Evolutionary conservation across 202 grass and related monocot species (phyloP).

Genomic region (Digitaria exilis): DNA sequence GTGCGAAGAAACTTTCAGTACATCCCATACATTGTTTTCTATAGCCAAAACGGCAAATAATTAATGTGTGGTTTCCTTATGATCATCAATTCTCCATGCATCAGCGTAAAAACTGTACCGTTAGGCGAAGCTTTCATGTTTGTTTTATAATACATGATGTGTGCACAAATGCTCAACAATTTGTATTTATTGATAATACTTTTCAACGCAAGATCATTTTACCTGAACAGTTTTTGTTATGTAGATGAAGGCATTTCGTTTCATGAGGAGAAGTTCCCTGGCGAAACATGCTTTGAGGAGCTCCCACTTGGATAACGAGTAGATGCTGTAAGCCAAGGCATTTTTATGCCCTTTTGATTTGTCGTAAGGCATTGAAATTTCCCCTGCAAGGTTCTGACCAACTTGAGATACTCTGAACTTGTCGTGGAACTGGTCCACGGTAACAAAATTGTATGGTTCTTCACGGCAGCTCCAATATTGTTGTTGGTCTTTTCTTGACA

Average conservation of each 20-base stretch:
- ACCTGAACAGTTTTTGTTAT: conserved; percentile 72
- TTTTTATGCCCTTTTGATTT: conserved; percentile 49
- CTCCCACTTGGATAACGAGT: conserved; percentile 77
- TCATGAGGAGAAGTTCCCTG: conserved; percentile 83
- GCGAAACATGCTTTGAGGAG: conserved; percentile 78
- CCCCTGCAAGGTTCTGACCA: conserved; percentile 48
- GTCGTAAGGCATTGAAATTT: conserved; percentile 59
- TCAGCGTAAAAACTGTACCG: neutral
- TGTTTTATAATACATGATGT: neutral
- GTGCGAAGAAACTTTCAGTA: too few species aligned
- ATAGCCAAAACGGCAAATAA: neutral
- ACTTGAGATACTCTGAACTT: conserved; percentile 59
- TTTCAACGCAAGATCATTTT: neutral
- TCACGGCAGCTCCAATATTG: conserved; percentile 62
- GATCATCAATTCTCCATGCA: neutral
- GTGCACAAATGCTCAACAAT: neutral
- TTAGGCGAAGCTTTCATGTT: neutral
- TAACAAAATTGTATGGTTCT: conserved; percentile 62
- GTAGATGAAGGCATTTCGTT: conserved; percentile 72
- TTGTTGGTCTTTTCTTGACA: conserved; percentile 87
- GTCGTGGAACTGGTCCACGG: conserved; percentile 52
- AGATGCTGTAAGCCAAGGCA: conserved; percentile 67
- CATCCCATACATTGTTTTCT: neutral
- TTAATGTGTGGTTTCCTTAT: neutral
- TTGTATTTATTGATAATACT: neutral